Base-by-base conservation (phyloP, 331 rosid genomes). In the Rosa hybrid region DNA sequence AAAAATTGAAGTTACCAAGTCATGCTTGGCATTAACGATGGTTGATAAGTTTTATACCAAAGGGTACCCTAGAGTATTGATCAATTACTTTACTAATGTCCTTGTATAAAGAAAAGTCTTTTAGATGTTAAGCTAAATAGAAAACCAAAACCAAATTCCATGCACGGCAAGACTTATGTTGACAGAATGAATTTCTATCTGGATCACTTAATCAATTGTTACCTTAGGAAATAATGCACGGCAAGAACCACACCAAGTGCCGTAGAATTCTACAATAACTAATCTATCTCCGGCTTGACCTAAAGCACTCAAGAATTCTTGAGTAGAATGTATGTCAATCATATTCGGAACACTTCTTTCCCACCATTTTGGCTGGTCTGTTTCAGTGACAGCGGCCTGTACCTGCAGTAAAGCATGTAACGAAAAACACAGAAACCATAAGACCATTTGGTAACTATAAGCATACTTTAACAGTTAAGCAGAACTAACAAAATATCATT, bases 171-270 rank as follows among this genome's bases (percentile, higher is more conserved):
- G 65, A 73, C 45, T 21, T 4, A 73, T 2, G 12, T 34, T 16
- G 45, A 30, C 48, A 53, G 34, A 53, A 56, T 41, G 21, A 21
- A 23, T 21, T 75, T 57, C 54, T 57, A 25, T 21, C 4, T 39
- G 41, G 41, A 56, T 13, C 53, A 72, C 42, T 82, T 76, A 18
- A 68, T 39, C 25, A 68, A 41, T 68, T 9, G 8, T 68, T 70
- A 96, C 99, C 98, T 91, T 94, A 30, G 99, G 99, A 83, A 71
- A 96, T 84, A 96, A 92, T 60, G 98, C 99, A 80, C 99, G 90
- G 90, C 99, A 96, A 79, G 99, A 96, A 82, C 97, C 98, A 83
- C 99, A 93, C 99, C 98, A 96, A 56, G 98, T 96, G 65, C 99
- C 99, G 59, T 89, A 91, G 85, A 91, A 89, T 80, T 91, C 98